These are phyloP conservation scores for Ascochyta fabae DNA, from an alignment of 2,329 filamentous ascomycete genomes.

Conservation along the genomic window DNA sequence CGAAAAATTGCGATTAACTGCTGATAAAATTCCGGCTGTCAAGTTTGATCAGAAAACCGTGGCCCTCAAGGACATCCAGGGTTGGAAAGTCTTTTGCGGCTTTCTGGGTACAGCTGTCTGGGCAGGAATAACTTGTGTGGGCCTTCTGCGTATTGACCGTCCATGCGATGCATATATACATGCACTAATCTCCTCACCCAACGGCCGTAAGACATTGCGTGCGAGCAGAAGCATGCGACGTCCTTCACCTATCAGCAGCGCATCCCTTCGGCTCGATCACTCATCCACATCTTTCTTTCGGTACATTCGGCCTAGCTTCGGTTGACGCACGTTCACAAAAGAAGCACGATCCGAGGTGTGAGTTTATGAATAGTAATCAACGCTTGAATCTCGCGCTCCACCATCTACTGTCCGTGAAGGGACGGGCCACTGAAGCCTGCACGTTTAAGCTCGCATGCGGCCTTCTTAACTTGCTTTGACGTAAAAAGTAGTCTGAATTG, in stretches of 20 bases:
- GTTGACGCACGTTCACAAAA: not conserved
- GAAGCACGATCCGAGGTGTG: slow-evolving; percentile 3
- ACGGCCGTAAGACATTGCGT: not conserved
- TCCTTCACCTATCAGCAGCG: not conserved
- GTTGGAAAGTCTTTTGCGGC: not conserved
- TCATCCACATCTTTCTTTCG: not conserved
- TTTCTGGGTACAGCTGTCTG: not conserved
- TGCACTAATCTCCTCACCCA: not conserved
- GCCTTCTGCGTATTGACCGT: not conserved
- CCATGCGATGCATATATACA: too few relatives aligned
- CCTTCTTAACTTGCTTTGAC: not conserved
- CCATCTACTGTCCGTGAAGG: not conserved
- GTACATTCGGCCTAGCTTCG: not conserved
- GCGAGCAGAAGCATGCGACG: not conserved
- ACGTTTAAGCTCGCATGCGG: not conserved
- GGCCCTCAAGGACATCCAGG: not conserved
- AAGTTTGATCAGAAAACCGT: not conserved
- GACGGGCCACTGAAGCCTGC: not conserved
- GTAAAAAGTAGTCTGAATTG: not conserved
- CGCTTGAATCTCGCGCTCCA: not conserved
- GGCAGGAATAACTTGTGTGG: not conserved
- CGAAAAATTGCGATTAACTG: not conserved
- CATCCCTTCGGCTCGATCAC: slow-evolving; percentile 5
- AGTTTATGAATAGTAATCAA: slow-evolving; percentile 13
- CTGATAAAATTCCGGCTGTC: not conserved